These are phyloP conservation scores for Amphicarpaea edgeworthii DNA, from an alignment of 306 rosid genomes.

Conservation along the genomic window DNA sequence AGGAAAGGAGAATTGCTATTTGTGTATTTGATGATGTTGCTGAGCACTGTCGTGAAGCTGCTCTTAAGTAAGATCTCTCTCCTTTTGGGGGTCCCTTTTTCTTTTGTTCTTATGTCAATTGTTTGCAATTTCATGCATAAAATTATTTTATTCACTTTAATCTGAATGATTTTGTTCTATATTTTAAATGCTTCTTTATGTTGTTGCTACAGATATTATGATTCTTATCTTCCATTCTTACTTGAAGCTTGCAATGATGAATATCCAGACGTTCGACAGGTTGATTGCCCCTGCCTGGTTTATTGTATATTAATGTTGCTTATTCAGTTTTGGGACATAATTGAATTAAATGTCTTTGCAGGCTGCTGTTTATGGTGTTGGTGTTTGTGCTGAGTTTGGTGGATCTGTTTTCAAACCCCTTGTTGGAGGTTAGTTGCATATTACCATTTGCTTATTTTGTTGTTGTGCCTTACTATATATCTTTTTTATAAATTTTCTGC, in stretches of 20 bases:
- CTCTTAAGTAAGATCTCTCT: slow-evolving; percentile 71
- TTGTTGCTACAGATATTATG: slow-evolving; percentile 77
- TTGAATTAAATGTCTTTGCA: slow-evolving; percentile 50
- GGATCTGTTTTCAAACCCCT: slow-evolving; percentile 87
- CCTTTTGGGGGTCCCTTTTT: not conserved
- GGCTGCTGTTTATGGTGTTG: slow-evolving; percentile 99
- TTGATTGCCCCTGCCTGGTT: slow-evolving; percentile 31
- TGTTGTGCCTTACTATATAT: slow-evolving; percentile 11
- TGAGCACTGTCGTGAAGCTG: slow-evolving; percentile 95
- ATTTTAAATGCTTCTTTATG: slow-evolving; percentile 34
- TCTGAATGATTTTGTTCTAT: slow-evolving; percentile 27
- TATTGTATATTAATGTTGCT: slow-evolving; percentile 17
- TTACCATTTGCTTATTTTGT: slow-evolving; percentile 24
- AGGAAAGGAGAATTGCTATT: slow-evolving; percentile 94
- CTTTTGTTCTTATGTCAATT: slow-evolving; percentile 13
- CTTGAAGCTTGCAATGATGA: slow-evolving; percentile 99
- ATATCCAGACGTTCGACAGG: slow-evolving; percentile 96
- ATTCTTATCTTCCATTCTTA: slow-evolving; percentile 84
- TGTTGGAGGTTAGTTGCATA: slow-evolving; percentile 69
- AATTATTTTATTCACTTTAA: slow-evolving; percentile 11
- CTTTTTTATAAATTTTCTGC: slow-evolving; percentile 16
- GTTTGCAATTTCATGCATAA: slow-evolving; percentile 1
- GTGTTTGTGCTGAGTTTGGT: slow-evolving; percentile 97
- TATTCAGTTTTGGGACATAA: slow-evolving; percentile 1
- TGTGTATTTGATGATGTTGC: slow-evolving; percentile 98